A percentile compares a stretch with the other conserved stretches of the same genome.
Conservation (phyloP, 2,329 filamentous ascomycete genomes). For the Xylariaceae sp. region DNA sequence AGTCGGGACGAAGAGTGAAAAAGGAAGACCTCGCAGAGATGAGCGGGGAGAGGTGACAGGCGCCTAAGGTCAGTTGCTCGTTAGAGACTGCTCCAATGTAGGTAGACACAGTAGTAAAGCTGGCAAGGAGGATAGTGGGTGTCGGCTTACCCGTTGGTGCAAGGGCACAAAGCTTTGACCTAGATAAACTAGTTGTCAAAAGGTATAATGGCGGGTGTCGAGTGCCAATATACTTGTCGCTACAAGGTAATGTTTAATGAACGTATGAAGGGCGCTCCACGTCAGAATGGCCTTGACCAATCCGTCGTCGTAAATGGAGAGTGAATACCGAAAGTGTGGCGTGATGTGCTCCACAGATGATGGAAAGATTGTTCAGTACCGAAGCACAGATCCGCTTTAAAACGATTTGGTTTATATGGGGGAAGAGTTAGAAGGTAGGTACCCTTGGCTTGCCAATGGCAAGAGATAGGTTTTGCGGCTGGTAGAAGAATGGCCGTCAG, state of each 20-base stretch:
- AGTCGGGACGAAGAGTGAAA: not conserved
- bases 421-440: not conserved
- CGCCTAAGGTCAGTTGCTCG: not conserved
- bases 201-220: not conserved
- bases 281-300: not conserved
- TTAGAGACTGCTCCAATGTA: not conserved
- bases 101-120: not conserved
- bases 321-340: not conserved
- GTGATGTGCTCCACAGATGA: not conserved
- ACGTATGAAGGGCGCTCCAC: not conserved
- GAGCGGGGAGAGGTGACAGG: not conserved
- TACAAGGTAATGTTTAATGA: not conserved
- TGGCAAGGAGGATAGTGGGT: not conserved
- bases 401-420: conserved; percentile 4
- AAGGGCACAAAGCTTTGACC: not conserved
- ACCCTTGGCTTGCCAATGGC: not conserved
- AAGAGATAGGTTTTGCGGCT: conserved; percentile 3
- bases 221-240: not conserved
- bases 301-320: not conserved
- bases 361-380: conserved; percentile 2
- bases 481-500: conserved; percentile 7
- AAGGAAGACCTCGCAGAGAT: not conserved
- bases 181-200: no score
- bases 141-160: not conserved
- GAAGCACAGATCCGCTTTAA: not conserved